These are phyloP conservation scores for Brettanomyces anomalus DNA, from an alignment of 805 yeast genomes.

Conservation along the genomic window DNA sequence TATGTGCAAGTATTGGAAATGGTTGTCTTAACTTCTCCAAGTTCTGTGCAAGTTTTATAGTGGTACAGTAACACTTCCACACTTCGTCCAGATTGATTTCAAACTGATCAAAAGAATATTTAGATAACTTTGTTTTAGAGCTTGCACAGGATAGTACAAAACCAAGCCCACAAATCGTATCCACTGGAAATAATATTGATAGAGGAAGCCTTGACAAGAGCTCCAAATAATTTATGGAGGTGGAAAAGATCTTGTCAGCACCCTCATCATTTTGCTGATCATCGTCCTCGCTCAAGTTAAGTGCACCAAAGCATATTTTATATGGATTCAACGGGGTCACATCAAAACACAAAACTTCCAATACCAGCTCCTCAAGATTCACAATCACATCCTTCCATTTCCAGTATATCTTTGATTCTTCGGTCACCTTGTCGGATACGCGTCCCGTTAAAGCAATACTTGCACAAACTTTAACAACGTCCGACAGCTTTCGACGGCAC, in stretches of 20 bases:
- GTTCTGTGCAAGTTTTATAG: constrained; percentile 12
- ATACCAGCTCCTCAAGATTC: constrained; percentile 35
- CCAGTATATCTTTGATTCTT: constrained; percentile 39
- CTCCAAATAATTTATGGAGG: constrained; percentile 21
- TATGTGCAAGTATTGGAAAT: constrained; percentile 10
- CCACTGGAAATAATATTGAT: constrained; percentile 15
- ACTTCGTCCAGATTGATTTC: constrained; percentile 11
- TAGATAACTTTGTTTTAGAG: constrained; percentile 10
- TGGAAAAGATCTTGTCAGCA: constrained; percentile 12
- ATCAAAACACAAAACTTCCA: constrained; percentile 40
- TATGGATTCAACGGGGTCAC: constrained; percentile 35
- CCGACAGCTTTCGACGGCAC: constrained; percentile 36
- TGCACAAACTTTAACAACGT: constrained; percentile 41
- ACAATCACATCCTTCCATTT: constrained; percentile 41
- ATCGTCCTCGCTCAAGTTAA: constrained; percentile 15
- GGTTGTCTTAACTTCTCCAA: constrained; percentile 14
- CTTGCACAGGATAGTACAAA: constrained; percentile 14
- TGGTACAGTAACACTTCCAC: constrained; percentile 18
- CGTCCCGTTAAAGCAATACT: constrained; percentile 33
- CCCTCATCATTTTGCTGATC: constrained; percentile 9
- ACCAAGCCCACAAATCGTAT: constrained; percentile 18
- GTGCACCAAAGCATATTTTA: constrained; percentile 14
- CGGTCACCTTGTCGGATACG: constrained; percentile 30
- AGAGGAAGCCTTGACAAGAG: constrained; percentile 21
- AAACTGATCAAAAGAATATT: constrained; percentile 9